A percentile compares a stretch with the other conserved stretches of the same genome.
Conservation (phyloP, 495 filamentous ascomycete genomes). For the Tuber melanosporum region DNA sequence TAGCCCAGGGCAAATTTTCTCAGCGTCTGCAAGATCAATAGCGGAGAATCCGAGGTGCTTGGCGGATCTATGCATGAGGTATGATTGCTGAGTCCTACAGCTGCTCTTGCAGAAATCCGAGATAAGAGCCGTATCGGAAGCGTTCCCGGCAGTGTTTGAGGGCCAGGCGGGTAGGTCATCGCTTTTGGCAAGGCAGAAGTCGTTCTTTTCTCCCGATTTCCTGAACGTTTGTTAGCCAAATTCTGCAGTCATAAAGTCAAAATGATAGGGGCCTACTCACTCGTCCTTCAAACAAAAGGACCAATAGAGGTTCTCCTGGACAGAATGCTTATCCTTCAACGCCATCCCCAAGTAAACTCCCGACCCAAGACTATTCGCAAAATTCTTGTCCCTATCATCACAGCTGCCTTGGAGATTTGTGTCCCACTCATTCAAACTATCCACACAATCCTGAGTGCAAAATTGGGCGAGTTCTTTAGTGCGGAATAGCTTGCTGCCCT, state of each 20-base stretch:
- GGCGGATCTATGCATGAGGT: conserved; percentile 19
- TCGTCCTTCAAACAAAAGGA: conserved; percentile 26
- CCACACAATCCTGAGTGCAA: conserved; percentile 20
- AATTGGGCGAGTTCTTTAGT: conserved; percentile 9
- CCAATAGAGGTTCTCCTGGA: conserved; percentile 32
- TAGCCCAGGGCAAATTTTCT: conserved; percentile 50
- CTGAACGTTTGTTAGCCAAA: neutral
- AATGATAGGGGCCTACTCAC: conserved; percentile 10
- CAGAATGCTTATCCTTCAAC: conserved; percentile 12
- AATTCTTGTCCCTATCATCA: conserved; percentile 9
- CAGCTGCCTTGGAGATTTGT: conserved; percentile 20
- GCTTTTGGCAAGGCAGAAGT: conserved; percentile 17
- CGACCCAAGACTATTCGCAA: neutral
- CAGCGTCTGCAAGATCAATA: conserved; percentile 52
- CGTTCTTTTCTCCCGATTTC: neutral
- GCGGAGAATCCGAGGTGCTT: conserved; percentile 45
- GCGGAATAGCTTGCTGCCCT: conserved; percentile 19
- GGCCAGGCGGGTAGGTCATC: conserved; percentile 15
- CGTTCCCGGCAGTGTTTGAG: neutral
- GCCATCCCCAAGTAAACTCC: conserved; percentile 17
- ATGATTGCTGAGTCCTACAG: conserved; percentile 24
- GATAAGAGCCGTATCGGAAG: neutral
- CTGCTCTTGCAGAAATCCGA: conserved; percentile 20
- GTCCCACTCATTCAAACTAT: conserved; percentile 24
- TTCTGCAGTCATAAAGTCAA: neutral